phyloP scores from a whole-genome alignment of 768 basidiomycete genomes.

The Lactarius evosmus region DNA sequence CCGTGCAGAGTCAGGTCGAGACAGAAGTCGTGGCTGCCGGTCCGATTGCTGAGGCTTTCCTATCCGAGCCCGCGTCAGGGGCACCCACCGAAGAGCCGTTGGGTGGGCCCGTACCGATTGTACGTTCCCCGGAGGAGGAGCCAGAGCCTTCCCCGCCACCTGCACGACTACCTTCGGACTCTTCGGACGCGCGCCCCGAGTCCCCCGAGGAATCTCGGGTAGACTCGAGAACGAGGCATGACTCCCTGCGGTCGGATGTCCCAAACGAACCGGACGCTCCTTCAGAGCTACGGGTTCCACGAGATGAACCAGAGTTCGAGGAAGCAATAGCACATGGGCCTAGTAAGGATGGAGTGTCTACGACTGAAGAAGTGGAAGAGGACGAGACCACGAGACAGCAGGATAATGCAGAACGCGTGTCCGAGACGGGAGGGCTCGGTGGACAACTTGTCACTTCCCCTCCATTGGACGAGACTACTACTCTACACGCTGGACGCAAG shows the following conservation, averaged over 20 bases:
- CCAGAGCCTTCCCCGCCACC: not conserved
- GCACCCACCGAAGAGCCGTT: not conserved
- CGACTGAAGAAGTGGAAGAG: slow-evolving; percentile 40
- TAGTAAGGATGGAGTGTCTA: slow-evolving; percentile 11
- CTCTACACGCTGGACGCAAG: slow-evolving; percentile 5
- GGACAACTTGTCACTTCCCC: slow-evolving; percentile 32
- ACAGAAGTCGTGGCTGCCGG: slow-evolving; percentile 6
- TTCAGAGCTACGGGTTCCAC: not conserved
- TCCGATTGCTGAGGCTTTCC: not conserved
- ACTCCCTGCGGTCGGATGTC: not conserved
- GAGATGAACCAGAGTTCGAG: not conserved
- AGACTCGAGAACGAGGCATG: slow-evolving; percentile 5
- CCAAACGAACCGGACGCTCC: not conserved
- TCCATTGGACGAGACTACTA: slow-evolving; percentile 18
- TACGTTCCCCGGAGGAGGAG: not conserved
- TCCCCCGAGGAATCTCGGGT: slow-evolving; percentile 5
- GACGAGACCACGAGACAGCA: slow-evolving; percentile 53
- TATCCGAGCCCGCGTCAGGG: slow-evolving; percentile 1
- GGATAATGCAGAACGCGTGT: slow-evolving; percentile 56
- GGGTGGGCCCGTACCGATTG: not conserved
- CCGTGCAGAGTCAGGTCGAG: not conserved
- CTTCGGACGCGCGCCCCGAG: slow-evolving; percentile 17
- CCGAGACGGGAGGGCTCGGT: slow-evolving; percentile 58
- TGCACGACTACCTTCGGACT: not conserved
- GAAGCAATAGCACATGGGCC: not conserved